phyloP scores from a whole-genome alignment of 805 yeast species.

The Zygosaccharomyces siamensis region DNA sequence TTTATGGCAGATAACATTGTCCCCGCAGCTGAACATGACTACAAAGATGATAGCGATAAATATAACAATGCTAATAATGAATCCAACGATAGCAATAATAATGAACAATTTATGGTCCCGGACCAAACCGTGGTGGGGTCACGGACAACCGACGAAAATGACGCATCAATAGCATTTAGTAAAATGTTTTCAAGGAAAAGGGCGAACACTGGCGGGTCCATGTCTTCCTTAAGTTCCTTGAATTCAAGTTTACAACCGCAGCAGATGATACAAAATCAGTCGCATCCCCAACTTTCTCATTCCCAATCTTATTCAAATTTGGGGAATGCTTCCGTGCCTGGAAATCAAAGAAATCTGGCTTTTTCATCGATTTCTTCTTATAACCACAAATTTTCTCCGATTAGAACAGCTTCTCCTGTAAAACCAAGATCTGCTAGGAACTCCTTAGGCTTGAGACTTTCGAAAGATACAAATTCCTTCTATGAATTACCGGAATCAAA shows the following conservation, averaged over 20 bases:
- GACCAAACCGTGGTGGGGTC: constrained; percentile 5
- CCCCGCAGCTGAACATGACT: neutral
- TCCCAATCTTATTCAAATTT: constrained; percentile 8
- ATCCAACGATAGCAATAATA: neutral
- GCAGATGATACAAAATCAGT: neutral
- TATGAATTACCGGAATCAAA: constrained; percentile 17
- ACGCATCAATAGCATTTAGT: constrained; percentile 35
- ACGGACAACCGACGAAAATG: constrained; percentile 29
- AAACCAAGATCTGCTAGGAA: constrained; percentile 30
- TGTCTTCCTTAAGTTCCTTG: constrained; percentile 25
- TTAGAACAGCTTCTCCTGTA: constrained; percentile 30
- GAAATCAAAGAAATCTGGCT: constrained; percentile 23
- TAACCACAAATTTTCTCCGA: constrained; percentile 28
- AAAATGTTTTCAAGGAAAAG: constrained; percentile 33
- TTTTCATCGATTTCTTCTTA: constrained; percentile 25
- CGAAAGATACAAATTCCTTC: constrained; percentile 26
- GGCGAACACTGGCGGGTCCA: constrained; percentile 32
- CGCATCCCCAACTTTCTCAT: constrained; percentile 1
- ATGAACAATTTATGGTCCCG: constrained; percentile 3
- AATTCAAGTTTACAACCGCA: constrained; percentile 12
- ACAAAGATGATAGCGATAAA: neutral
- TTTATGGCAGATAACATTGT: neutral
- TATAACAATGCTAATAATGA: neutral
- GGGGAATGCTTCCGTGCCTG: constrained; percentile 3
- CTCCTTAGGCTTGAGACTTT: constrained; percentile 25